Base-by-base conservation (phyloP, 306 rosid genomes). In the Carpinus viminea region DNA sequence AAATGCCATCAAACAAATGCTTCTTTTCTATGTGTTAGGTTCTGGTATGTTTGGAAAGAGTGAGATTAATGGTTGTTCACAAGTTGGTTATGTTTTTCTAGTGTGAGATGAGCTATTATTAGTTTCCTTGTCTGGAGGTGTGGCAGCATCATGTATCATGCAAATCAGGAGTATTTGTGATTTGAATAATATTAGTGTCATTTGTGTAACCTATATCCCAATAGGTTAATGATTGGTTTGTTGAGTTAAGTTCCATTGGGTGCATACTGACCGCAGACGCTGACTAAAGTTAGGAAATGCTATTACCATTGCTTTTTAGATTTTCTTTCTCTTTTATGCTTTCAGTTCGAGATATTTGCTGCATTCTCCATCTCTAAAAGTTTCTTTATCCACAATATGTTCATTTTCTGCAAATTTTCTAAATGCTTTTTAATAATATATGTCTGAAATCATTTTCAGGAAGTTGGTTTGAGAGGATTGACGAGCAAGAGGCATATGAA, bases 401-500 rank as follows among this genome's bases (percentile, higher is more conserved):
- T 16, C 2, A 34, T 64, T 20, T 31, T 7, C 36, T 73, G 73
- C 48, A 18, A 15, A 53, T 24, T 38, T 72, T 5, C 4, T 15
- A 73, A 52, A 15, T 41, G 66, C 26, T 17, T 65, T 62, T 48
- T 26, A 28, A 54, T 46, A 70, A 68, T 20, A 45, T 11, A 46
- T 53, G 57, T 65, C 12, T 28, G 13, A 51, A n/a, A 41, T 52
- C 51, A 31, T 64, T 70, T 80, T 60, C 76, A 92, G 96, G 90
- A 92, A 50, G 94, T 92, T 80, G 97, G 97, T 61, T 76, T 90
- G 85, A 89, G 88, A 82, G 97, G 93, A 50, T 84, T 94, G 84
- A 76, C 88, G 6, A 86, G 98, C 91, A 94, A 90, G 86, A 90
- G 89, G 84, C 98, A 92, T 59, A 92, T 94, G 97, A 92, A 94